phyloP scores from a whole-genome alignment of 495 filamentous ascomycete species.

The Lentithecium fluviatile region DNA sequence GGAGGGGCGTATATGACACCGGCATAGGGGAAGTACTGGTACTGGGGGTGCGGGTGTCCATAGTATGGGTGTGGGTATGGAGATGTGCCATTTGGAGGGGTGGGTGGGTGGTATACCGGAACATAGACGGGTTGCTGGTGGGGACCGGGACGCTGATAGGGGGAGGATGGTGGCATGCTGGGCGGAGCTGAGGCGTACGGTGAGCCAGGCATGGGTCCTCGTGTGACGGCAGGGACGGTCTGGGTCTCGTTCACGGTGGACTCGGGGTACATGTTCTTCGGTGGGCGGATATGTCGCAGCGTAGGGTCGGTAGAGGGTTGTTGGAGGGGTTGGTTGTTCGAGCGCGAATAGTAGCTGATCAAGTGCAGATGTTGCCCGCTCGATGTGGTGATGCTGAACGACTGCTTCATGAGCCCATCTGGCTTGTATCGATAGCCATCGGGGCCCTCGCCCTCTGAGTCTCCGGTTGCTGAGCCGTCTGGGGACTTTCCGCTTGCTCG shows the following conservation, averaged over 20 bases:
- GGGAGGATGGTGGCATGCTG: constrained; percentile 46
- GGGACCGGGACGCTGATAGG: constrained; percentile 26
- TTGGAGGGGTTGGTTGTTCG: constrained; percentile 64
- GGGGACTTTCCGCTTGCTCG: constrained; percentile 71
- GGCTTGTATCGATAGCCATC: constrained; percentile 98
- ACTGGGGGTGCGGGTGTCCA: background rate
- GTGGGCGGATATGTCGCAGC: constrained; percentile 79
- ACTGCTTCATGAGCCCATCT: constrained; percentile 98
- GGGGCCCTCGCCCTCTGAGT: constrained; percentile 67
- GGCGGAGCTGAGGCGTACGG: constrained; percentile 55
- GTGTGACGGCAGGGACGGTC: constrained; percentile 63
- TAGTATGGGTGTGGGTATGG: constrained; percentile 23
- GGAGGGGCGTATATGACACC: constrained; percentile 35
- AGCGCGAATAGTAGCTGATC: constrained; percentile 92
- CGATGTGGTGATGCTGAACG: constrained; percentile 95
- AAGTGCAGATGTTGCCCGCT: constrained; percentile 88
- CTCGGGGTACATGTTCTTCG: constrained; percentile 94
- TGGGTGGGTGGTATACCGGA: constrained; percentile 7
- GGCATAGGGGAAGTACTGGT: constrained; percentile 33
- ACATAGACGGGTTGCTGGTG: constrained; percentile 3
- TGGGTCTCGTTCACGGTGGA: constrained; percentile 87
- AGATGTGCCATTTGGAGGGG: constrained; percentile 26
- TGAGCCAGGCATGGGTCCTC: constrained; percentile 60
- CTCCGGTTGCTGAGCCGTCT: constrained; percentile 25
- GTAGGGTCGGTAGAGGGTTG: constrained; percentile 76